A percentile compares a stretch with the other conserved stretches of the same genome.
Conservation (phyloP, 768 basidiomycete genomes). For the Cantharellus anzutake region DNA sequence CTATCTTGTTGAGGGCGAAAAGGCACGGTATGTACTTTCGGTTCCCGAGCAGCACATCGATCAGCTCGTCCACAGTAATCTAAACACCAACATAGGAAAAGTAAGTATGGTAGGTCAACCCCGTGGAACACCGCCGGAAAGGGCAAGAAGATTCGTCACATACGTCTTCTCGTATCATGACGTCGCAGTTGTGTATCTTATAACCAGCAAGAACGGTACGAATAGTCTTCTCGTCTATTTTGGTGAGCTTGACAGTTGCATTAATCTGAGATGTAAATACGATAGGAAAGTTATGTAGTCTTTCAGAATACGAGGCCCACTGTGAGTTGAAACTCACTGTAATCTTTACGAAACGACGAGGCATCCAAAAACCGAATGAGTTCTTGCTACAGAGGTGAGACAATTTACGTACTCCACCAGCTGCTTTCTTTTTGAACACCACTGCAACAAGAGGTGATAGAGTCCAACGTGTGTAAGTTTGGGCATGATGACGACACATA, state of each 20-base stretch:
- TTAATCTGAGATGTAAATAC: conserved; percentile 35
- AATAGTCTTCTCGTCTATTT: conserved; percentile 89
- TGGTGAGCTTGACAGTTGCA: conserved; percentile 81
- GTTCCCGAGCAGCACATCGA: conserved; percentile 95
- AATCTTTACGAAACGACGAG: background rate
- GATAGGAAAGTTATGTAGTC: background rate
- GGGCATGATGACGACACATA: conserved; percentile 3
- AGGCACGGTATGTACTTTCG: conserved; percentile 91
- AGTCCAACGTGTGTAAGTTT: background rate
- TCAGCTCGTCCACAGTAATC: conserved; percentile 94
- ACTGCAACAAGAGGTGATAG: conserved; percentile 21
- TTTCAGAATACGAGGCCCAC: background rate
- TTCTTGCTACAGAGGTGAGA: background rate
- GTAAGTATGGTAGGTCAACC: background rate
- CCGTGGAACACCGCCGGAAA: background rate
- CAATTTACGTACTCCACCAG: conserved; percentile 55
- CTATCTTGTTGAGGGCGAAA: conserved; percentile 96
- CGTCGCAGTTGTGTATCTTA: conserved; percentile 88
- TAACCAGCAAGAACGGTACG: conserved; percentile 81
- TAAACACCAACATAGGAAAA: conserved; percentile 15
- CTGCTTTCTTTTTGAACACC: conserved; percentile 83
- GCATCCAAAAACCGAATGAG: background rate
- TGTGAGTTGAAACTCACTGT: background rate
- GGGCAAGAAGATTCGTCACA: conserved; percentile 12
- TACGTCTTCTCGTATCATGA: conserved; percentile 98